phyloP scores from a whole-genome alignment of 2,329 filamentous ascomycete species.

The Apiospora saccharicola region DNA sequence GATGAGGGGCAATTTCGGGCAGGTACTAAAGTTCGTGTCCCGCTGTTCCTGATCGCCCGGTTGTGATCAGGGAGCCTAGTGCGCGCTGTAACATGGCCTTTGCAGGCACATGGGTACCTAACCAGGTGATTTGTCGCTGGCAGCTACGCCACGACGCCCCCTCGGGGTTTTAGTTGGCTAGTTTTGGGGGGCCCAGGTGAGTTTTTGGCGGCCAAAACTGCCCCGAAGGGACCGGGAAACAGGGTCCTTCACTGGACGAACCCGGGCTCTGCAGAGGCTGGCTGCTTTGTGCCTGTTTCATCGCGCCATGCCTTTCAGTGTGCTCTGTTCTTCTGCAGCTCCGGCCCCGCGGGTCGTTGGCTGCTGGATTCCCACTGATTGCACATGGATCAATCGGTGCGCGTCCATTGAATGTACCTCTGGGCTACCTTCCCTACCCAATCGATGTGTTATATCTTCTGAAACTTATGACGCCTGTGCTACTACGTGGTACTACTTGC shows the following conservation, averaged over 20 bases:
- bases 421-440: not conserved
- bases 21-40: not conserved
- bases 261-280: conserved; percentile 1
- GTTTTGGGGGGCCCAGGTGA: not conserved
- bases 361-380: not conserved
- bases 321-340: not conserved
- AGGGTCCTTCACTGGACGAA: conserved; percentile 9
- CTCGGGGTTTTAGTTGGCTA: conserved; percentile 5
- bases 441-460: conserved; percentile 17
- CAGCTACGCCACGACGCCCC: conserved; percentile 13
- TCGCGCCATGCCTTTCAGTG: not conserved
- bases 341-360: conserved; percentile 9
- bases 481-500: conserved; percentile 5
- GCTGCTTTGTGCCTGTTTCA: conserved; percentile 23
- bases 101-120: conserved; percentile 1
- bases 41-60: conserved; percentile 14
- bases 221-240: not conserved
- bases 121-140: conserved; percentile 15
- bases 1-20: not conserved
- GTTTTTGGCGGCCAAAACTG: conserved; percentile 10
- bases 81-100: not conserved
- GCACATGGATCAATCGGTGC: not conserved
- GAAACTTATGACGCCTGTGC: conserved; percentile 25
- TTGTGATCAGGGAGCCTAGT: conserved; percentile 1
- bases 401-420: not conserved